phyloP scores from a whole-genome alignment of 2,329 filamentous ascomycete genomes.

The Alternaria novae-zelandiae region DNA sequence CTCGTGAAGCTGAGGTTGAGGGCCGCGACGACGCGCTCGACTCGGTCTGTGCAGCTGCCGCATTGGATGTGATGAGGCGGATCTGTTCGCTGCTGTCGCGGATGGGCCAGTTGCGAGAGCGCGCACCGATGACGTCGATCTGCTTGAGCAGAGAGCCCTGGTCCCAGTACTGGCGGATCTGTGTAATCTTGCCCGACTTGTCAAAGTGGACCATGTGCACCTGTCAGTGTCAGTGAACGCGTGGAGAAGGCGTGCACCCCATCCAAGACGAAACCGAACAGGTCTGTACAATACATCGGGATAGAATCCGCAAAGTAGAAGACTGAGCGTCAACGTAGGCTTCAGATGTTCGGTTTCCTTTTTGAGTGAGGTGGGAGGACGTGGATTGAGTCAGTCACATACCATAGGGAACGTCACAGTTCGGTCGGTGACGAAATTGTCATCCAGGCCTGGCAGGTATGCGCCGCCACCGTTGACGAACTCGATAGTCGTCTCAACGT shows the following conservation, averaged over 20 bases:
- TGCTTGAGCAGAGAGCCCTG: slow-evolving; percentile 92
- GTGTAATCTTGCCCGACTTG: slow-evolving; percentile 75
- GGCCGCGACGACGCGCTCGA: slow-evolving; percentile 41
- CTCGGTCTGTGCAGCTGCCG: slow-evolving; percentile 46
- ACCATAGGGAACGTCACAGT: slow-evolving; percentile 82
- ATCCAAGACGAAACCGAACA: not conserved
- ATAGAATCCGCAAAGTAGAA: not conserved
- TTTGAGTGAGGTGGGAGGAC: not conserved
- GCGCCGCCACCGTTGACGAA: slow-evolving; percentile 82
- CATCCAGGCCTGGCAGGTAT: slow-evolving; percentile 87
- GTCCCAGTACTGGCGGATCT: slow-evolving; percentile 93
- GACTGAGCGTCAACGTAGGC: not conserved
- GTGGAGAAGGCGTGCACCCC: not conserved
- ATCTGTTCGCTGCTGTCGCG: slow-evolving; percentile 84
- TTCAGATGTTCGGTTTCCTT: not conserved
- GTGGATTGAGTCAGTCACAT: slow-evolving; percentile 27
- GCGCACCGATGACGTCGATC: slow-evolving; percentile 89
- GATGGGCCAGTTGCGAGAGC: slow-evolving; percentile 94
- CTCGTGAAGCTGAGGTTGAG: slow-evolving; percentile 41
- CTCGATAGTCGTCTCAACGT: slow-evolving; percentile 82
- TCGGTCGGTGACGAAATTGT: slow-evolving; percentile 90
- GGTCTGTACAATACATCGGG: not conserved
- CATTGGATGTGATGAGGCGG: slow-evolving; percentile 72
- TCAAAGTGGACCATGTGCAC: slow-evolving; percentile 87
- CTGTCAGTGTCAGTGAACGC: slow-evolving; percentile 27